These are phyloP conservation scores for Globisporangium spinosum DNA, from an alignment of 352 stramenopile species.

Conservation along the genomic window DNA sequence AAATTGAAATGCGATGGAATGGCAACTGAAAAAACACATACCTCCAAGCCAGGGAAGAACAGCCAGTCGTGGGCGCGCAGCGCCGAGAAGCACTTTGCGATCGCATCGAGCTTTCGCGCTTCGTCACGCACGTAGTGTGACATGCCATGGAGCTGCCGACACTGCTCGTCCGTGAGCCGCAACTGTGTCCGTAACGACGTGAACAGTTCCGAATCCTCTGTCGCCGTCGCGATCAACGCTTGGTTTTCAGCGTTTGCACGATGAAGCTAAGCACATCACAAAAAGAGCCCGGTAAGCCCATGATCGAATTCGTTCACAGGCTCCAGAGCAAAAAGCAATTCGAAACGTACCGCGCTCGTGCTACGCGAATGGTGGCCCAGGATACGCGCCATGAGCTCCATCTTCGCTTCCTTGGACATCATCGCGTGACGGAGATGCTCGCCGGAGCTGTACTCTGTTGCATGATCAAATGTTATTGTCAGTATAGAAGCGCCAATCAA, in stretches of 20 bases:
- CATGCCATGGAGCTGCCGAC: slow-evolving; percentile 47
- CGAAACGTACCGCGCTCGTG: slow-evolving; percentile 49
- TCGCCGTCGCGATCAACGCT: slow-evolving; percentile 59
- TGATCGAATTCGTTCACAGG: not conserved
- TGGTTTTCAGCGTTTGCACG: slow-evolving; percentile 83
- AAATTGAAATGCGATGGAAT: not conserved
- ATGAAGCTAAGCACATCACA: slow-evolving; percentile 46
- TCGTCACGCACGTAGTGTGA: slow-evolving; percentile 52
- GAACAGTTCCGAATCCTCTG: slow-evolving; percentile 61
- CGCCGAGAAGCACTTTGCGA: slow-evolving; percentile 85
- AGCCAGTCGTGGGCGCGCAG: slow-evolving; percentile 83
- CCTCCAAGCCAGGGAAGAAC: slow-evolving; percentile 81
- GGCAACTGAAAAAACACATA: slow-evolving; percentile 19
- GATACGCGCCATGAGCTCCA: slow-evolving; percentile 74
- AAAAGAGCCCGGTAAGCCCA: not conserved
- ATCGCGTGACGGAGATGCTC: slow-evolving; percentile 75
- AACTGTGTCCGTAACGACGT: slow-evolving; percentile 48
- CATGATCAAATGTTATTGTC: too few relatives aligned
- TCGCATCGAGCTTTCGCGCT: slow-evolving; percentile 68
- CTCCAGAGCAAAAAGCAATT: not conserved
- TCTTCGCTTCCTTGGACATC: slow-evolving; percentile 86
- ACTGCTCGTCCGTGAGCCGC: slow-evolving; percentile 69
- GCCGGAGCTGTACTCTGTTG: slow-evolving; percentile 64
- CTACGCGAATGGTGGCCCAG: slow-evolving; percentile 74
- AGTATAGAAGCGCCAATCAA: too few relatives aligned